Evolutionary conservation across 805 yeast species (phyloP), one percentile per base, ranked within the genome.

Genomic region (Trichomonascus vanleenenianus): DNA sequence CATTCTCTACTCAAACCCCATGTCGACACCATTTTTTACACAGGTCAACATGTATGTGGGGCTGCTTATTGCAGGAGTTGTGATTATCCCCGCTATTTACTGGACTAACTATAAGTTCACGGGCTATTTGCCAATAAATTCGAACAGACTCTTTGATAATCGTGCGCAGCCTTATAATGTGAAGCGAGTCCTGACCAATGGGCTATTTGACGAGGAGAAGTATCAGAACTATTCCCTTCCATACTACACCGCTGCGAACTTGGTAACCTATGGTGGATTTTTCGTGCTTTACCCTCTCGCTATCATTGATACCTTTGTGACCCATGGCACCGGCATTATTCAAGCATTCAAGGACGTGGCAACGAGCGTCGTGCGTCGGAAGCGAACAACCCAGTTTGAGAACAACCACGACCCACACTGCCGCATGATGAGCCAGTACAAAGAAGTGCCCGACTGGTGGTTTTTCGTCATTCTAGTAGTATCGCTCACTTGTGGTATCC

Each of bases 401-500:
- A 16, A 43, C 12, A 30, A 32, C 9, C 61, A 63, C 27, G 53
- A 49, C 25, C 42, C 47, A 22, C 32, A 31, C 31, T n/a, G 30
- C 3, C 37, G 31, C 30, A 35, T 50, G 34, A 40, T 49, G 45
- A 20, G 46, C 9, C 42, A 40, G 5, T 81, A 81, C 59, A 71
- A 71, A 20, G 85, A 81, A 50, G 85, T 79, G 18, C 91, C 89
- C 2, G 83, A 78, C 51, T 76, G 79, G 79, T 79, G 85, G 84
- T 81, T 73, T 27, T 43, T 75, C 9, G 50, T 66, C 12, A 66
- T 79, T 20, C 64, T 77, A 10, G 50, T 66, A 1, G 62, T 73
- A 25, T 59, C 71, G 61, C 71, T 57, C 19, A 61, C 64, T 0
- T 37, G 48, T 11, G 53, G 47, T 15, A 42, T 47, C 36, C 31